These are phyloP conservation scores for Nannochloropsis granulata DNA, from an alignment of 108 stramenopile genomes.

Conservation along the genomic window DNA sequence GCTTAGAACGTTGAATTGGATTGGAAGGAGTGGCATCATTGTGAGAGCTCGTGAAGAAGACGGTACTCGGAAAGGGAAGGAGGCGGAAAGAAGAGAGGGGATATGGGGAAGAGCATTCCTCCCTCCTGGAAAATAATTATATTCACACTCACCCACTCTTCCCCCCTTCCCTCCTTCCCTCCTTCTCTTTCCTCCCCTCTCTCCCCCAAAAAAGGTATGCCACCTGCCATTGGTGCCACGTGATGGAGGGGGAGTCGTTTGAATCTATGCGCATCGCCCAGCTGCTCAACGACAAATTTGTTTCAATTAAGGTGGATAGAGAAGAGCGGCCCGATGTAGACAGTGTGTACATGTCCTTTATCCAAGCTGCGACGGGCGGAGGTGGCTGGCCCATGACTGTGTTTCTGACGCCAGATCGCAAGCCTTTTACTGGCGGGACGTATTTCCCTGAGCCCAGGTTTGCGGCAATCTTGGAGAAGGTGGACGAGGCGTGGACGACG, in stretches of 20 bases:
- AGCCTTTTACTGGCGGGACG: conserved; percentile 18
- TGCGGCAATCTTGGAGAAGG: conserved; percentile 6
- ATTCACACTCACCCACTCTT: background rate
- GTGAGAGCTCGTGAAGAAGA: no score
- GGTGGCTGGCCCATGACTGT: conserved; percentile 27
- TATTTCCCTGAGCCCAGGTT: conserved; percentile 15
- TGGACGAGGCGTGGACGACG: background rate
- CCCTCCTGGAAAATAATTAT: no score
- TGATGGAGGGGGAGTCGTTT: conserved; percentile 29
- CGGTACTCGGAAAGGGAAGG: no score
- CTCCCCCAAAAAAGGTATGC: background rate
- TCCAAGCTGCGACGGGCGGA: conserved; percentile 14
- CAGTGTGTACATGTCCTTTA: conserved; percentile 14
- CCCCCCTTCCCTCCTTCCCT: background rate
- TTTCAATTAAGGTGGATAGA: conserved; percentile 18
- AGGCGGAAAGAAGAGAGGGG: no score
- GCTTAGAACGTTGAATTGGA: no score
- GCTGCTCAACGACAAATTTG: conserved; percentile 19
- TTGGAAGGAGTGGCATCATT: no score
- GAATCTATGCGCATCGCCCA: conserved; percentile 8
- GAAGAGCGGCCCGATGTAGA: conserved; percentile 26
- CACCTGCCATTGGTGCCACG: conserved; percentile 33
- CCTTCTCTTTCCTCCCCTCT: background rate
- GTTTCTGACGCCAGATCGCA: conserved; percentile 15
- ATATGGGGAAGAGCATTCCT: no score